Evolutionary conservation across 2,329 filamentous ascomycete species (phyloP).

Genomic region (Ciborinia camelliae): DNA sequence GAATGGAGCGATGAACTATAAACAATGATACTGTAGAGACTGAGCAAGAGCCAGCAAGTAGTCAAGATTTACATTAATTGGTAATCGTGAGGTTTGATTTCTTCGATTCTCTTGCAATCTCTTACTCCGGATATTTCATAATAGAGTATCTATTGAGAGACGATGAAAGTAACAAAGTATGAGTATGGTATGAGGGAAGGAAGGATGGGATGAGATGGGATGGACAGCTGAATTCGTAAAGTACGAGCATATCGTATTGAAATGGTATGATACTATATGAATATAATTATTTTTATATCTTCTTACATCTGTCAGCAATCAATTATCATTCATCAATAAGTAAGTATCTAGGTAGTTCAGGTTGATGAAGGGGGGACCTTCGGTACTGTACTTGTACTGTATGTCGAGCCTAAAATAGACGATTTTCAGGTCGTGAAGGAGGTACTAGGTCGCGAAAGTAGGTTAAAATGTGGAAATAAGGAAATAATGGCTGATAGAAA

Average conservation of each 20-base stretch:
- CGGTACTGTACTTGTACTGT: not conserved
- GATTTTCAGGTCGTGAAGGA: not conserved
- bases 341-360: too few species aligned
- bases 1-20: not conserved
- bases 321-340: not conserved
- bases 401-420: slow-evolving; percentile 5
- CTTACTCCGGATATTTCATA: slow-evolving; percentile 11
- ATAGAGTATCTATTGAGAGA: slow-evolving; percentile 1
- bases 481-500: slow-evolving; percentile 3
- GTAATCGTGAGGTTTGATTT: not conserved
- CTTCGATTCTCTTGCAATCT: not conserved
- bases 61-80: not conserved
- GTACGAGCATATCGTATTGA: not conserved
- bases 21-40: not conserved
- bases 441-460: not conserved
- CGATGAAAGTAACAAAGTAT: slow-evolving; percentile 1
- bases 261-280: not conserved
- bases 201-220: not conserved
- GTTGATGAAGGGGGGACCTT: slow-evolving; percentile 3
- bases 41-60: not conserved
- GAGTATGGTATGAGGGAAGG: not conserved
- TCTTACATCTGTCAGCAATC: not conserved
- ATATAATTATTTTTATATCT: not conserved
- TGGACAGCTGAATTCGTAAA: not conserved
- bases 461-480: not conserved